Conservation (phyloP, 164 flowering plant species). For the Piper longum region DNA sequence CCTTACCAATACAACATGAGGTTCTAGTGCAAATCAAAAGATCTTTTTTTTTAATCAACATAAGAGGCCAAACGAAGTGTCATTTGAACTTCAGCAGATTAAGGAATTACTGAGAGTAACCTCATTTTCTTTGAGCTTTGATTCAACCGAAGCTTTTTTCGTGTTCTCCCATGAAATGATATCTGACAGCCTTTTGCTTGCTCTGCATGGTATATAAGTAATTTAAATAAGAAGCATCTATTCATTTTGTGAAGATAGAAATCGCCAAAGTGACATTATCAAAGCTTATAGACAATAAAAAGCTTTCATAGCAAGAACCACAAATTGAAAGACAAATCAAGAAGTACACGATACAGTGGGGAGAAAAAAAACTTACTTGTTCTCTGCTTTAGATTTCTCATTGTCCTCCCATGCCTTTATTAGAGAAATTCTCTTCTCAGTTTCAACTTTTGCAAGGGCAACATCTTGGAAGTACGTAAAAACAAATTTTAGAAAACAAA, state of each 20-base stretch:
- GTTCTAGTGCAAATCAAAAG: too few relatives aligned
- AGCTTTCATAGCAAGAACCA: too few relatives aligned
- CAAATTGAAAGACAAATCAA: too few relatives aligned
- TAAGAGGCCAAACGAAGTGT: too few relatives aligned
- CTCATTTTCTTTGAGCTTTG: constrained; percentile 54
- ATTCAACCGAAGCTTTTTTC: constrained; percentile 60
- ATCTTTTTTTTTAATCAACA: too few relatives aligned
- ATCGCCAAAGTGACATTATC: not conserved
- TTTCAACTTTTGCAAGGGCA: constrained; percentile 53
- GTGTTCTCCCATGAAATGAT: constrained; percentile 65
- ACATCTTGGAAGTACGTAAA: constrained; percentile 32
- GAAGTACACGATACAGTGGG: too few relatives aligned
- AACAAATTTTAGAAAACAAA: not conserved
- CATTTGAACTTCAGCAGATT: too few relatives aligned
- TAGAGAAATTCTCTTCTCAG: constrained; percentile 59
- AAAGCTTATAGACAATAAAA: too few relatives aligned
- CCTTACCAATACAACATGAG: too few relatives aligned
- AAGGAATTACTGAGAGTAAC: constrained; percentile 13
- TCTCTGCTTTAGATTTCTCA: constrained; percentile 68
- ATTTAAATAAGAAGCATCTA: not conserved
- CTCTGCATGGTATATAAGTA: constrained; percentile 26
- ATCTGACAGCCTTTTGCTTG: constrained; percentile 40
- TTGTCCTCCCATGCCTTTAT: constrained; percentile 93
- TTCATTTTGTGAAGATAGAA: not conserved
- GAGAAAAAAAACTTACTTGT: constrained; percentile 39